Conservation (phyloP, 768 basidiomycete species). For the Cantharellus anzutake region DNA sequence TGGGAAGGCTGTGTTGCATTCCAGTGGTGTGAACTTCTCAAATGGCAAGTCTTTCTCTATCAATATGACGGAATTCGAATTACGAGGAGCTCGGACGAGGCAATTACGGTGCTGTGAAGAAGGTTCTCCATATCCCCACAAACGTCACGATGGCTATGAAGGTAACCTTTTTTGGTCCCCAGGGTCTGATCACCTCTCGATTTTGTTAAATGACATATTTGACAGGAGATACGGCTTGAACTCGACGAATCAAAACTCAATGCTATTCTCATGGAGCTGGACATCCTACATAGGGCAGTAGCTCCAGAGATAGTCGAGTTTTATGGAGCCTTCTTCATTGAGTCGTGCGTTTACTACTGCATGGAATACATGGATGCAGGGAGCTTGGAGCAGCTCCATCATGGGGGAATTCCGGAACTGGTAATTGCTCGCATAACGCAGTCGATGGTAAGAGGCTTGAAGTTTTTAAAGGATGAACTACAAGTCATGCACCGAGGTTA, state of each 20-base stretch:
- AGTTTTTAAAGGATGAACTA: constrained; percentile 87
- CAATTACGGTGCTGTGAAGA: constrained; percentile 95
- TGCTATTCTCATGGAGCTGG: constrained; percentile 96
- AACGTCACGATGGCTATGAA: constrained; percentile 99
- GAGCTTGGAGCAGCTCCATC: constrained; percentile 64
- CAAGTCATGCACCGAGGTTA: constrained; percentile 63
- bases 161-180: constrained; percentile 25
- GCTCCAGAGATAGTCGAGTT: constrained; percentile 92
- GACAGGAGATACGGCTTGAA: constrained; percentile 91
- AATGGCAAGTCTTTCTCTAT: constrained; percentile 82
- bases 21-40: constrained; percentile 74
- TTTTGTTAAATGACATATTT: background rate
- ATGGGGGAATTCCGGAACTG: constrained; percentile 44
- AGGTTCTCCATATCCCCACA: constrained; percentile 83
- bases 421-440: constrained; percentile 68
- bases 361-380: constrained; percentile 99
- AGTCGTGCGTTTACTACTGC: constrained; percentile 99
- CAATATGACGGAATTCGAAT: constrained; percentile 82
- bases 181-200: background rate
- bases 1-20: constrained; percentile 83
- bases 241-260: constrained; percentile 85
- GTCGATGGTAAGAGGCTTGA: constrained; percentile 73
- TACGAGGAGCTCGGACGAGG: constrained; percentile 92
- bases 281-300: constrained; percentile 86
- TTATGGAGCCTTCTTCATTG: constrained; percentile 98